These are phyloP conservation scores for Pisolithus tinctorius DNA, from an alignment of 768 basidiomycete genomes.

Conservation along the genomic window DNA sequence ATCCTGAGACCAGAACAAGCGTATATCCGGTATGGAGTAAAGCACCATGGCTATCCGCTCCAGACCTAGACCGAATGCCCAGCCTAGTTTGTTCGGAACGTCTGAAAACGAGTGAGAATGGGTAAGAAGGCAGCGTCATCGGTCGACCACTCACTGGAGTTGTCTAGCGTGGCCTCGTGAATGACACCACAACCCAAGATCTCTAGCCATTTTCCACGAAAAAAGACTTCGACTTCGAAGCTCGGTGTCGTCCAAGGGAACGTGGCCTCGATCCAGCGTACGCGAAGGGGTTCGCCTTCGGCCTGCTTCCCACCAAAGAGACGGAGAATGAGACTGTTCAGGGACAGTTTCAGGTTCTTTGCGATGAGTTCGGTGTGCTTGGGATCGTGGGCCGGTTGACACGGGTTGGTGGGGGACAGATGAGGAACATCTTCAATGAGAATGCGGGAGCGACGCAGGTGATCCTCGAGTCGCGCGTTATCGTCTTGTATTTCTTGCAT, in stretches of 20 bases:
- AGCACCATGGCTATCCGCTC: constrained; percentile 98
- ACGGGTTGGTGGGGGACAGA: constrained; percentile 69
- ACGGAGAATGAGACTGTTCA: constrained; percentile 79
- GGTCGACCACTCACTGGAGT: constrained; percentile 57
- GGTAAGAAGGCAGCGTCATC: background rate
- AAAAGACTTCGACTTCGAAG: constrained; percentile 97
- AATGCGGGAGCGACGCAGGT: constrained; percentile 69
- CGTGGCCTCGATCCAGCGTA: constrained; percentile 96
- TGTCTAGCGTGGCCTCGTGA: constrained; percentile 79
- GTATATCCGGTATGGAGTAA: constrained; percentile 94
- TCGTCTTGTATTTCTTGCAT: constrained; percentile 63
- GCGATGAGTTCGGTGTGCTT: constrained; percentile 64
- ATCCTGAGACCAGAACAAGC: constrained; percentile 94
- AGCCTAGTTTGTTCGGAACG: constrained; percentile 79
- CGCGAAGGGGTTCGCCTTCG: constrained; percentile 62
- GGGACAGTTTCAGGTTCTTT: constrained; percentile 81
- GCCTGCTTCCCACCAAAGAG: constrained; percentile 65
- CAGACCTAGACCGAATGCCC: constrained; percentile 97
- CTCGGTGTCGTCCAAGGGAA: constrained; percentile 98
- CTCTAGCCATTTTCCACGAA: constrained; percentile 94
- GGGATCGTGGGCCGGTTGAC: constrained; percentile 73
- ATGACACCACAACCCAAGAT: constrained; percentile 93
- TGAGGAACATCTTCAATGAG: constrained; percentile 82
- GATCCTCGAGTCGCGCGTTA: constrained; percentile 53
- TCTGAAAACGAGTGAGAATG: constrained; percentile 35